phyloP scores from a whole-genome alignment of 805 yeast genomes.

The Myxozyma vanderwaltii region DNA sequence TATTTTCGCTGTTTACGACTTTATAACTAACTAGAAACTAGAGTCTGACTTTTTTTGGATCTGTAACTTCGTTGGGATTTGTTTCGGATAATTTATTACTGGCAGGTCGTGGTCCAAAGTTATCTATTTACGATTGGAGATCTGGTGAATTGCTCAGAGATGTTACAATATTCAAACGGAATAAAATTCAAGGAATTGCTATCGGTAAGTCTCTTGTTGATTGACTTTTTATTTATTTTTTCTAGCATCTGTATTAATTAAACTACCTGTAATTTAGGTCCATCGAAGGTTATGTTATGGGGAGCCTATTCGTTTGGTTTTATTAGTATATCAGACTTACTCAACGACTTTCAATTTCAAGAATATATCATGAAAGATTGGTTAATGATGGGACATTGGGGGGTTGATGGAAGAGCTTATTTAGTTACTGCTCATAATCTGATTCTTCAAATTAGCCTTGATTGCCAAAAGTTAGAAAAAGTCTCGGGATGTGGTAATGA shows the following conservation, averaged over 20 bases:
- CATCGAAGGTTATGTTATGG: conserved; percentile 47
- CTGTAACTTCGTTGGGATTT: conserved; percentile 65
- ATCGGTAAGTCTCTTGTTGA: no score
- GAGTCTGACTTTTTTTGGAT: conserved; percentile 52
- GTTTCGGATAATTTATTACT: conserved; percentile 46
- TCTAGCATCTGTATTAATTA: neutral
- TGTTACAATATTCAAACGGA: conserved; percentile 59
- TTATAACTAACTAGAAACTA: neutral
- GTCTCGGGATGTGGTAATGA: conserved; percentile 36
- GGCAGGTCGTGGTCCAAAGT: conserved; percentile 72
- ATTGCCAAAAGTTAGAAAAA: conserved; percentile 4
- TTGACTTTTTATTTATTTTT: no score
- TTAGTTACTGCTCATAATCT: conserved; percentile 81
- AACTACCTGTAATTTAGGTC: conserved; percentile 15
- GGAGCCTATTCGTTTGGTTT: conserved; percentile 75
- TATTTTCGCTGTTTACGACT: neutral
- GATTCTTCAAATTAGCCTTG: conserved; percentile 48
- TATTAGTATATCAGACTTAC: conserved; percentile 42
- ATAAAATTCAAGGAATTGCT: conserved; percentile 80
- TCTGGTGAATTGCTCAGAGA: conserved; percentile 45
- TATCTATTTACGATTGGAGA: conserved; percentile 56
- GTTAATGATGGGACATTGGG: conserved; percentile 67
- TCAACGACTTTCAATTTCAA: conserved; percentile 32
- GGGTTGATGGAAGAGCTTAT: conserved; percentile 47
- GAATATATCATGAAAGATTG: conserved; percentile 64